Evolutionary conservation across 768 basidiomycete species (phyloP).

Genomic region (Lepiota subincarnata): DNA sequence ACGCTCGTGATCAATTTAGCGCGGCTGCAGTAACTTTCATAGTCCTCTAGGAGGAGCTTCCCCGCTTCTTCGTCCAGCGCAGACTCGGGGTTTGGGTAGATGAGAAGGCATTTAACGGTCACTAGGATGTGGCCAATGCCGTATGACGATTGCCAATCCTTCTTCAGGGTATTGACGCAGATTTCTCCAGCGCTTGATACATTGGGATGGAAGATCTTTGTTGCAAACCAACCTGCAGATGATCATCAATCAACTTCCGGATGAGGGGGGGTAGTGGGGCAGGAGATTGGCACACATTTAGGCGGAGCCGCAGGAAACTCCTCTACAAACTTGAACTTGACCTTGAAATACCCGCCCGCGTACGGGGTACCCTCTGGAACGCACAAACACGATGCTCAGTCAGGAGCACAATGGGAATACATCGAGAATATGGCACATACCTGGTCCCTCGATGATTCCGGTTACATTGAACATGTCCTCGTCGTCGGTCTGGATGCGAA

Average conservation of each 20-base stretch:
- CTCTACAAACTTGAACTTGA: conserved; percentile 85
- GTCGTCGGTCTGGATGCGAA: conserved; percentile 80
- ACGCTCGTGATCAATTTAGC: conserved; percentile 88
- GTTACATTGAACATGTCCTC: conserved; percentile 86
- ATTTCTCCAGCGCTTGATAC: conserved; percentile 89
- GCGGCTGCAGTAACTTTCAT: conserved; percentile 80
- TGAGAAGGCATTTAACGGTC: conserved; percentile 92
- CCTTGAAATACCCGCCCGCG: conserved; percentile 62
- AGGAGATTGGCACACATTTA: conserved; percentile 63
- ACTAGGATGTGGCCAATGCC: conserved; percentile 90
- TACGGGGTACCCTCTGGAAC: conserved; percentile 57
- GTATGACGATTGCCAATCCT: conserved; percentile 91
- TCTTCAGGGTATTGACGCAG: conserved; percentile 96
- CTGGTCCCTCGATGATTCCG: conserved; percentile 87
- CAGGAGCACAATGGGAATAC: conserved; percentile 2
- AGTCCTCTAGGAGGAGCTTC: conserved; percentile 85
- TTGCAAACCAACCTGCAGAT: conserved; percentile 74
- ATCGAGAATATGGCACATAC: conserved; percentile 41
- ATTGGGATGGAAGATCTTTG: conserved; percentile 98
- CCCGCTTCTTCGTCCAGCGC: conserved; percentile 96
- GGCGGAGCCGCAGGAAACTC: conserved; percentile 94
- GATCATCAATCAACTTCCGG: neutral
- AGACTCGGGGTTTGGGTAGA: conserved; percentile 95
- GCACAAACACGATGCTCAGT: neutral
- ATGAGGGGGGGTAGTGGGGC: neutral